phyloP scores from a whole-genome alignment of 257 asterid genomes.

The Solanum chmielewskii region DNA sequence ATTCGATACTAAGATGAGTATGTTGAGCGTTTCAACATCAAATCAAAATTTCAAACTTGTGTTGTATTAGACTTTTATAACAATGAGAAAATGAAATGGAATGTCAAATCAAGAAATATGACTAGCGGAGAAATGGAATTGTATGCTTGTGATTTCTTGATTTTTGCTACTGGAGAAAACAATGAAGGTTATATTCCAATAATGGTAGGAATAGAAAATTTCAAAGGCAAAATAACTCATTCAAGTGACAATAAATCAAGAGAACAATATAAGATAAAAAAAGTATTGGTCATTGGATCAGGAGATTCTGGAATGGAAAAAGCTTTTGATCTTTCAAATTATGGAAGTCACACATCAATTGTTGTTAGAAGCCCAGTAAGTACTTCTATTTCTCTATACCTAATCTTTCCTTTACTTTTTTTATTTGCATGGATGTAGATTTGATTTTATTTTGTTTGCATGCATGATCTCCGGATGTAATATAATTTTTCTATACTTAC shows the following conservation, averaged over 20 bases:
- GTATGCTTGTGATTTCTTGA: constrained; percentile 17
- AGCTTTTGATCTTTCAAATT: constrained; percentile 37
- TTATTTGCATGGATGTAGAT: not conserved
- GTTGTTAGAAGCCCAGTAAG: constrained; percentile 32
- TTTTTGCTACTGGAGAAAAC: constrained; percentile 51
- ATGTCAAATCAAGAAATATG: not conserved
- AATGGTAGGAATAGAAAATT: constrained; percentile 14
- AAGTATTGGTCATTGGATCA: constrained; percentile 46
- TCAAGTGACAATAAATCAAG: constrained; percentile 27
- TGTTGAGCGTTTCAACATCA: constrained; percentile 2
- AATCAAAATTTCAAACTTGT: not conserved
- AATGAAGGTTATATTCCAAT: constrained; percentile 23
- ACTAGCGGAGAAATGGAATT: not conserved
- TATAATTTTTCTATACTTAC: too few species aligned
- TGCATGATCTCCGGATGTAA: not conserved
- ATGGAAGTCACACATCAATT: constrained; percentile 29
- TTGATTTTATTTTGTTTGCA: not conserved
- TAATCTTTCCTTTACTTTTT: not conserved
- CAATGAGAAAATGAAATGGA: constrained; percentile 10
- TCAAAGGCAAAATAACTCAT: constrained; percentile 31
- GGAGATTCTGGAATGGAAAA: constrained; percentile 77
- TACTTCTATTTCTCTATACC: not conserved
- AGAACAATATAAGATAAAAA: not conserved
- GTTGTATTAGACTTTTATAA: constrained; percentile 18
- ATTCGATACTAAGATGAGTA: constrained; percentile 7